These are phyloP conservation scores for Leishmania major DNA, from an alignment of 208 protist species.

Conservation along the genomic window DNA sequence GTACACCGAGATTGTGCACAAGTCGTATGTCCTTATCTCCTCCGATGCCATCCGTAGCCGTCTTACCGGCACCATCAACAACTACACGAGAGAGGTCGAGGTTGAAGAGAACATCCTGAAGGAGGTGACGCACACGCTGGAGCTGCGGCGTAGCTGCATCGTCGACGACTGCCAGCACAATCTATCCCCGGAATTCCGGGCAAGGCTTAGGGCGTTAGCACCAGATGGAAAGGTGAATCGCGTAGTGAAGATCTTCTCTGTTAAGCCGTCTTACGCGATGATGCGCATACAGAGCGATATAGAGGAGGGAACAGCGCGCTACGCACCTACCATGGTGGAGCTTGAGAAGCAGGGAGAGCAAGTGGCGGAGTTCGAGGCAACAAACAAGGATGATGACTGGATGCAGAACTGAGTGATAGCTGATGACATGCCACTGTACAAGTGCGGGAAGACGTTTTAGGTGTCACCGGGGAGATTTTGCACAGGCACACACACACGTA, in stretches of 20 bases:
- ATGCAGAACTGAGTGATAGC: constrained; percentile 31
- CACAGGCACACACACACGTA: not conserved
- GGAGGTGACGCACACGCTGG: constrained; percentile 44
- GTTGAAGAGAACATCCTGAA: constrained; percentile 59
- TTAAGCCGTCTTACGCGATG: constrained; percentile 65
- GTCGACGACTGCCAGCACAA: constrained; percentile 74
- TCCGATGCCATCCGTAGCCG: constrained; percentile 47
- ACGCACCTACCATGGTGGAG: constrained; percentile 42
- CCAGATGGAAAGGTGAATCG: constrained; percentile 46
- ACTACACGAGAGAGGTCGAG: constrained; percentile 60
- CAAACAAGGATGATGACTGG: constrained; percentile 71
- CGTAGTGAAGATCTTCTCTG: constrained; percentile 60
- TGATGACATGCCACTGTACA: not conserved
- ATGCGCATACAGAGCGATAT: constrained; percentile 58
- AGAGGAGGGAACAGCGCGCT: constrained; percentile 47
- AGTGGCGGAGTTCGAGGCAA: constrained; percentile 35
- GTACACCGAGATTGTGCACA: constrained; percentile 65
- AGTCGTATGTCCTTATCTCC: constrained; percentile 58
- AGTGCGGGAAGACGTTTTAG: not conserved
- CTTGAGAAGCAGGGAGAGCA: constrained; percentile 50
- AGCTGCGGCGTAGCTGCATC: constrained; percentile 60
- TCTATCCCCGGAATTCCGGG: constrained; percentile 49
- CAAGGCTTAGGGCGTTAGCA: constrained; percentile 40
- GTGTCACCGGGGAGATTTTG: not conserved
- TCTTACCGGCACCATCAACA: constrained; percentile 50